Percentiles rank a stretch among this genome's conserved stretches.
phyloP scores from a whole-genome alignment of 257 asterid genomes.

The Fraxinus quadrangulata region DNA sequence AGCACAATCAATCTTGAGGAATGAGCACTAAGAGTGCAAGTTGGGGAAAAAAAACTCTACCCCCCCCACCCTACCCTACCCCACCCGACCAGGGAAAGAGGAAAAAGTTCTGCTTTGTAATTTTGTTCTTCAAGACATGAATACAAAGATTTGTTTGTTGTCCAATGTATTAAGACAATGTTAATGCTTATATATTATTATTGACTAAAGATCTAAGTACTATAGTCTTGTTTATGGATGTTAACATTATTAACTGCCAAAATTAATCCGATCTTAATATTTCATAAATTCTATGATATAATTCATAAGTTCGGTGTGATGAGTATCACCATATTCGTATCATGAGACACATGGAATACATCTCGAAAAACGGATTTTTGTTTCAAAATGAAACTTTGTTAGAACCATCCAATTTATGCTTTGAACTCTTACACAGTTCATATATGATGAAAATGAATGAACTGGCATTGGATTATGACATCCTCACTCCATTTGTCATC shows the following conservation, averaged over 20 bases:
- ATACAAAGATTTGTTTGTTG: conserved; percentile 15
- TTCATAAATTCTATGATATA: too few relatives aligned
- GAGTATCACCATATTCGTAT: not conserved
- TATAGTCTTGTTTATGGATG: not conserved
- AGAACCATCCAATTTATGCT: too few relatives aligned
- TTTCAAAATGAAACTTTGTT: too few relatives aligned
- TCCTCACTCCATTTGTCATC: too few relatives aligned
- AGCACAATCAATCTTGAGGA: conserved; percentile 43
- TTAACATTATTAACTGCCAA: not conserved
- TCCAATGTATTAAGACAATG: conserved; percentile 4
- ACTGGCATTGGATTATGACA: too few relatives aligned
- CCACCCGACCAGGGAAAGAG: not conserved
- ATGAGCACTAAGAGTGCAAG: not conserved
- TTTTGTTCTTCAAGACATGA: conserved; percentile 35
- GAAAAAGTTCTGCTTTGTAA: conserved; percentile 16
- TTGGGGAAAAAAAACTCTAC: not conserved
- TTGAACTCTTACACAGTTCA: too few relatives aligned
- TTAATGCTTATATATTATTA: not conserved
- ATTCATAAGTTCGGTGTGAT: too few relatives aligned
- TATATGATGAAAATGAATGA: too few relatives aligned
- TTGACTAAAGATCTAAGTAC: not conserved
- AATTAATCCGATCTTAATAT: not conserved
- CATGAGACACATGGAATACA: not conserved
- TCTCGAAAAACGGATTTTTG: not conserved
- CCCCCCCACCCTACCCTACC: not conserved